Conservation (phyloP, 31 red algal species). For the Odonthalia washingtoniensis region DNA sequence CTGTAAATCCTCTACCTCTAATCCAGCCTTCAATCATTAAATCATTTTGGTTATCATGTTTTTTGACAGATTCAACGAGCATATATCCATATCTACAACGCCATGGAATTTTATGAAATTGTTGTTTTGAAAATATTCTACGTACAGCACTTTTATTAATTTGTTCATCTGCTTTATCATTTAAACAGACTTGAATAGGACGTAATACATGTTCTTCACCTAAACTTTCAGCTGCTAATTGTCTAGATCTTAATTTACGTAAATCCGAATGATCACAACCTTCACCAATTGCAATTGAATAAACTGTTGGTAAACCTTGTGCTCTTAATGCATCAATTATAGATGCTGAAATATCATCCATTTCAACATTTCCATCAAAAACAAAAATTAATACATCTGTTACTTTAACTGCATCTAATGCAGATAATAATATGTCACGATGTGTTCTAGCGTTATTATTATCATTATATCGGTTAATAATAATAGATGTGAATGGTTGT, state of each 20-base stretch:
- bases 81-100: conserved; percentile 72
- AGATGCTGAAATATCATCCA: conserved; percentile 44
- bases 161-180: neutral
- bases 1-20: conserved; percentile 62
- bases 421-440: conserved; percentile 64
- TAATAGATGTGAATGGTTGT: conserved; percentile 37
- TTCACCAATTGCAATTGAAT: conserved; percentile 48
- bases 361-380: conserved; percentile 50
- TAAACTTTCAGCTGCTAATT: conserved; percentile 60
- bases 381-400: conserved; percentile 73
- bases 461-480: conserved; percentile 11
- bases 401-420: conserved; percentile 76
- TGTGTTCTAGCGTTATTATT: too few relatives aligned
- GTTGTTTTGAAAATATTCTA: conserved; percentile 36
- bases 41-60: neutral
- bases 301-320: conserved; percentile 66
- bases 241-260: conserved; percentile 46
- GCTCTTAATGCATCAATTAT: conserved; percentile 51
- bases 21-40: conserved; percentile 61
- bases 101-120: conserved; percentile 52
- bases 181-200: conserved; percentile 41
- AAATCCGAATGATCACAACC: conserved; percentile 32
- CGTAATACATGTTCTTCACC: conserved; percentile 65
- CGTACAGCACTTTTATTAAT: conserved; percentile 41
- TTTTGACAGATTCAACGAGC: neutral